Percentiles rank a stretch among this genome's conserved stretches.
phyloP scores from a whole-genome alignment of 192 early-diverging fungal species.

The Pecoramyces ruminantium region DNA sequence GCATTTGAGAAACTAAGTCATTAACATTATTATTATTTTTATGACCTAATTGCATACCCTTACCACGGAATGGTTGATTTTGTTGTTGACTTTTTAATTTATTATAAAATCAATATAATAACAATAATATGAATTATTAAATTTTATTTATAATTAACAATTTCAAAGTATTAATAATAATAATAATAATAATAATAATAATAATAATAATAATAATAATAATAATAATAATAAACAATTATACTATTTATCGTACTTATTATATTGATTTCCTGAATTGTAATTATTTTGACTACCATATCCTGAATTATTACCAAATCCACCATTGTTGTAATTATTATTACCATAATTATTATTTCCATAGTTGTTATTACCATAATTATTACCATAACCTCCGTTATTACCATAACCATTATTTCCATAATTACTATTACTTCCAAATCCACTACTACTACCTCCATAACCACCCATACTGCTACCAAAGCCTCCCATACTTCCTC shows the following conservation, averaged over 20 bases:
- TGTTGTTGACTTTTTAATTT: not conserved
- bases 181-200: too few relatives aligned
- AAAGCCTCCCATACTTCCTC: not conserved
- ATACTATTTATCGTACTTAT: too few relatives aligned
- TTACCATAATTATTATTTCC: constrained; percentile 19
- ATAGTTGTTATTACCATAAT: constrained; percentile 15
- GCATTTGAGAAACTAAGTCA: not conserved
- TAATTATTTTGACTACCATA: not conserved
- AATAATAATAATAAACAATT: too few relatives aligned
- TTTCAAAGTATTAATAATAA: too few relatives aligned
- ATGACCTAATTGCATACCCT: not conserved
- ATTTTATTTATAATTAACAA: too few relatives aligned
- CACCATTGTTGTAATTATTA: constrained; percentile 3
- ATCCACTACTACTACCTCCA: not conserved
- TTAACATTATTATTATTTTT: not conserved
- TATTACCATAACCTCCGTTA: constrained; percentile 20
- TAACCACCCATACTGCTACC: not conserved
- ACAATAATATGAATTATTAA: too few relatives aligned
- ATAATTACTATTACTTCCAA: constrained; percentile 16
- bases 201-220: too few relatives aligned
- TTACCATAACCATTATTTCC: constrained; percentile 18
- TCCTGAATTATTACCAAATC: not conserved
- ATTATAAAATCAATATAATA: too few relatives aligned
- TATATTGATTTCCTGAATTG: not conserved
- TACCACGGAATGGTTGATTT: not conserved